Percentiles rank a stretch among this genome's conserved stretches.
These are phyloP conservation scores for Emergomyces pasteurianus DNA, from an alignment of 2,329 filamentous ascomycete species.

Conservation along the genomic window DNA sequence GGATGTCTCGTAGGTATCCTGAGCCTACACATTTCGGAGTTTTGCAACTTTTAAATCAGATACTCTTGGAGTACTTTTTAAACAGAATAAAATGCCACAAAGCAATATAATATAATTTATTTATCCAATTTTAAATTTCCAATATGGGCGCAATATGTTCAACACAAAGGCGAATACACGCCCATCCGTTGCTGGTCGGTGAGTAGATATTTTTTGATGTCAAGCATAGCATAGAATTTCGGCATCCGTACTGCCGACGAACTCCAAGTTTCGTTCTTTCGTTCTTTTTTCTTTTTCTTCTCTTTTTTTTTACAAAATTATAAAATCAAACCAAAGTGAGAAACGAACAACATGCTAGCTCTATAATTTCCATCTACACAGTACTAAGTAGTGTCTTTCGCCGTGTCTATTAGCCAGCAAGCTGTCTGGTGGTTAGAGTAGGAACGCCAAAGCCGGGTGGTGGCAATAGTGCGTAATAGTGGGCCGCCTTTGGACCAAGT, in stretches of 20 bases:
- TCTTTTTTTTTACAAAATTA: too few species aligned
- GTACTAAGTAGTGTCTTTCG: too few species aligned
- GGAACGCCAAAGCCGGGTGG: background rate
- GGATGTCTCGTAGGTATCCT: background rate
- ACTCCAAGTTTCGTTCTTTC: too few species aligned
- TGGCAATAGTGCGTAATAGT: background rate
- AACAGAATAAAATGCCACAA: background rate
- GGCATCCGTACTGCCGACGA: too few species aligned
- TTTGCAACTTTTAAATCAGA: too few species aligned
- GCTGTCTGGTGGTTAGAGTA: background rate
- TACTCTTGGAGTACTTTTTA: too few species aligned
- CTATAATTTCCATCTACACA: background rate
- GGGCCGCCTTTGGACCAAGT: background rate
- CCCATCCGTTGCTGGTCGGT: background rate
- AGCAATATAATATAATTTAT: background rate
- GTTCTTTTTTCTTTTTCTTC: background rate
- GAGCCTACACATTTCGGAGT: background rate
- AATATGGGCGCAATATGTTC: background rate
- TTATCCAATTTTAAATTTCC: background rate
- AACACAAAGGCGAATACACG: background rate
- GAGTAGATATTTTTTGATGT: background rate
- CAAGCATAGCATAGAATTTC: too few species aligned
- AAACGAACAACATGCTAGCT: background rate
- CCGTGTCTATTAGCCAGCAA: background rate
- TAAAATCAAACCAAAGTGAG: background rate